phyloP scores from a whole-genome alignment of 1,139 yeast genomes.

The Groenewaldozyma auringiensis region DNA sequence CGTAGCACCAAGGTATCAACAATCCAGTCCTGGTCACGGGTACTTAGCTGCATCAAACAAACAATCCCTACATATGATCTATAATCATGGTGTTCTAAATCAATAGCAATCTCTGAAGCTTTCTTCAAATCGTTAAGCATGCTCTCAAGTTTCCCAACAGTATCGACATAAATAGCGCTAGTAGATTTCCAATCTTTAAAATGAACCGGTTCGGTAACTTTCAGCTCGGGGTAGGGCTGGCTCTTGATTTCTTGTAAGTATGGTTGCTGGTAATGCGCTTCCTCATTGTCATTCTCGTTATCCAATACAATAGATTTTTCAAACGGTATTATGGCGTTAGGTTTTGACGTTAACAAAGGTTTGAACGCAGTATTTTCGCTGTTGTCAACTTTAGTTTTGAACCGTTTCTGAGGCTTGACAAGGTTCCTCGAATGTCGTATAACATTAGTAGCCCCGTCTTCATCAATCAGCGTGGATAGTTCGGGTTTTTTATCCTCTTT shows the following conservation, averaged over 20 bases:
- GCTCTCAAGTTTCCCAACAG: slow-evolving; percentile 40
- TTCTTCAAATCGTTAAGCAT: slow-evolving; percentile 50
- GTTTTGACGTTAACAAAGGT: slow-evolving; percentile 65
- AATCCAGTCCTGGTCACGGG: slow-evolving; percentile 74
- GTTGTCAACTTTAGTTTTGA: slow-evolving; percentile 57
- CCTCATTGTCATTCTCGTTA: slow-evolving; percentile 22
- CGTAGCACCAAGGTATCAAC: slow-evolving; percentile 70
- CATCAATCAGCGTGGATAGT: slow-evolving; percentile 4
- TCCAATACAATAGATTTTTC: slow-evolving; percentile 44
- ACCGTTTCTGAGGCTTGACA: slow-evolving; percentile 65
- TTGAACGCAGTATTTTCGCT: slow-evolving; percentile 62
- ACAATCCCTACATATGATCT: slow-evolving; percentile 87
- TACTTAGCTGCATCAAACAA: slow-evolving; percentile 88
- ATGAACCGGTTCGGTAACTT: slow-evolving; percentile 44
- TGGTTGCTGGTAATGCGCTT: slow-evolving; percentile 67
- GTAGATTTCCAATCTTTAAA: slow-evolving; percentile 60
- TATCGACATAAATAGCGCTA: slow-evolving; percentile 66
- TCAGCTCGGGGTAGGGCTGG: slow-evolving; percentile 58
- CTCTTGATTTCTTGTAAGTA: slow-evolving; percentile 67
- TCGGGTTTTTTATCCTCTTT: not conserved
- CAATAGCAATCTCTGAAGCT: slow-evolving; percentile 76
- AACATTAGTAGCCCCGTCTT: slow-evolving; percentile 13
- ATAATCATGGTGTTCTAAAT: slow-evolving; percentile 92
- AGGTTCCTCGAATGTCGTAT: slow-evolving; percentile 35
- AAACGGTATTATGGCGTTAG: slow-evolving; percentile 53